Base-by-base conservation (phyloP, 2,329 filamentous ascomycete species). In the Thielaviopsis musarum region DNA sequence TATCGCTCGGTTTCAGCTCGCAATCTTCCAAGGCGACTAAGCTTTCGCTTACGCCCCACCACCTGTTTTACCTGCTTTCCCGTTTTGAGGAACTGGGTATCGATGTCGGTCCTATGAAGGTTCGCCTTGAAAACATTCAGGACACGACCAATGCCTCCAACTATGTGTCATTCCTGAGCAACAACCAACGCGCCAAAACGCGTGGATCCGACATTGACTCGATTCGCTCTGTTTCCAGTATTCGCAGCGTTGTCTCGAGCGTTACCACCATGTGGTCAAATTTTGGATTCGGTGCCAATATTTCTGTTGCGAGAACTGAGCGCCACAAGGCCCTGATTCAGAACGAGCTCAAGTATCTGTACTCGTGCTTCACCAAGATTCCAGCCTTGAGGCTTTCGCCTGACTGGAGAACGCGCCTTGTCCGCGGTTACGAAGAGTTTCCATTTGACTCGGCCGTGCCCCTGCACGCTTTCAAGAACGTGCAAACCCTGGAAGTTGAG, bases 291-390 rank as follows among this genome's bases (percentile, higher is more conserved):
- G 84, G 84, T 62, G 84, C 87, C 52, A 87, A 85, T 71, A 88
- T 88, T 66, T 84, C 87, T 51, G 81, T 82, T 56, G 85, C 89
- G 64, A 88, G 91, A 69, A 88, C 84, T 41, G 93, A 96, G 71
- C 90, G 89, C 69, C 89, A 93, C 70, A 95, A 94, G 71, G 85
- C 85, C 61, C 86, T 88, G 52, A 73, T 93, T 59, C 84, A 93
- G 68, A 82, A 86, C 60, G 93, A 98, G 69, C 75, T 96, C 65
- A 96, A 91, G 70, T 97, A 98, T 70, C 77, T 98, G 38, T 98
- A 96, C 74, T 97, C 93, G 51, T 89, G 93, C 60, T 98, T 97
- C 69, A 98, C 93, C 67, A 98, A 97, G 74, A 95, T 98, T 52
- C 93, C 93, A 0, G 95, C 88, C 68, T 76, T 98, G 63, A 84